Base-by-base conservation (phyloP, 2,329 filamentous ascomycete genomes). In the Neurospora sp. region DNA sequence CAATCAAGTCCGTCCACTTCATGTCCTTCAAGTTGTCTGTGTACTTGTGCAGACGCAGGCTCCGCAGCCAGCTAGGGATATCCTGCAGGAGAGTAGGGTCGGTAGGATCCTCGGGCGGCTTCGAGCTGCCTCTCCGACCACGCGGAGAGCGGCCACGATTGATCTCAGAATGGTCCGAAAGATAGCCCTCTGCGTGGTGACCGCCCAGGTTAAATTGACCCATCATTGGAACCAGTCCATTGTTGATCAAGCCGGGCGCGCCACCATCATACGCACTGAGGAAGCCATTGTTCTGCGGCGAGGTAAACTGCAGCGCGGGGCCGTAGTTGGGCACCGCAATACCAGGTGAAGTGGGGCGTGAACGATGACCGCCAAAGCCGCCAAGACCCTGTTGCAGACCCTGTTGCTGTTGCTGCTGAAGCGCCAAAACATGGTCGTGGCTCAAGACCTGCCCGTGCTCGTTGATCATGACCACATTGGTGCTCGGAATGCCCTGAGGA, bases 1-100 rank as follows among this genome's bases (percentile, higher is more conserved):
- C 92, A 71, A 99, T 84, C 75, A 99, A 82, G 69, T 99, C 96
- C 37, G 91, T 92, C 96, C 96, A 99, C 77, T 96, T 93, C 85
- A 98, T 88, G 77, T 98, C 95, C 82, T 98, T 99, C 73, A 99
- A 83, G 76, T 98, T 96, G 75, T 99, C 96, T 10, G 96, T 99
- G 82, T 99, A 99, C 84, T 99, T 99, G 85, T 99, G 96, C 76
- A 99, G 85, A 71, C 96, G 89, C 78, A 98, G 86, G 80, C 93
- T 97, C 79, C 96, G 89, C 77, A 99, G 87, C 96, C 96, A 99
- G 79, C 90, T 91, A 69, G 96, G 95, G 75, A 99, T 97, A 78
- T 99, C 96, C 81, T 97, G 92, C 75, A 99, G 86, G 71, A 99
- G 87, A 57, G 86, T 89, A 17, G 92, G 91, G 80, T 99, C 96